Percentiles rank a stretch among this genome's conserved stretches.
Evolutionary conservation across 192 early-diverging fungal genomes (phyloP).

Genomic region (Funneliformis geosporum): DNA sequence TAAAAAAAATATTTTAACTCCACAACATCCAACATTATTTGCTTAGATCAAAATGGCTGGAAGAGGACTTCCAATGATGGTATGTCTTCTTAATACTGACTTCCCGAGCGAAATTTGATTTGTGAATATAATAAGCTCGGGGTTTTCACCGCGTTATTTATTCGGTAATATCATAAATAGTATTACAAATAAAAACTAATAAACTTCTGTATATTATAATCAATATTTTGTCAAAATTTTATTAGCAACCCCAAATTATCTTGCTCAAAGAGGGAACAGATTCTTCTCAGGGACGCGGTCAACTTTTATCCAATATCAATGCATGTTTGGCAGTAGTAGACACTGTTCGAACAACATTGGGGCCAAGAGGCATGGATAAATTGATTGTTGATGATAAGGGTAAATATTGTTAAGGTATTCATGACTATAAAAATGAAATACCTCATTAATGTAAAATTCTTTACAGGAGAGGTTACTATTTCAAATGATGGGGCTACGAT

Average conservation of each 20-base stretch:
- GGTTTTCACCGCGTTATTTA: too few relatives aligned
- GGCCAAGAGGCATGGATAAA: conserved; percentile 99
- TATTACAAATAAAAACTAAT: too few relatives aligned
- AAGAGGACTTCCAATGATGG: conserved; percentile 9
- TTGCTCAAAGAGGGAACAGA: conserved; percentile 99
- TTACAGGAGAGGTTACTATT: conserved; percentile 85
- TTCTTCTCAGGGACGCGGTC: conserved; percentile 95
- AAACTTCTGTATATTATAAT: background rate
- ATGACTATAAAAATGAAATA: background rate
- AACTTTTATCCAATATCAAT: conserved; percentile 97
- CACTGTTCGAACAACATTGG: conserved; percentile 93
- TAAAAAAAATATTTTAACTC: too few relatives aligned
- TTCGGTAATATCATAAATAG: background rate
- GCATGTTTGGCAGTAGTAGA: conserved; percentile 95
- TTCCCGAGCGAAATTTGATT: background rate
- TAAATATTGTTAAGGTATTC: conserved; percentile 36
- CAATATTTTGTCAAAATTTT: background rate
- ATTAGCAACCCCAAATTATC: conserved; percentile 97
- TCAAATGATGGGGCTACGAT: conserved; percentile 99
- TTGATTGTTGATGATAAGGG: conserved; percentile 93
- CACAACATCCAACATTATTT: background rate
- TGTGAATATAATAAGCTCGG: background rate
- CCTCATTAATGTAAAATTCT: background rate
- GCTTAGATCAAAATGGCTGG: conserved; percentile 5
- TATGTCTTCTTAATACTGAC: background rate